Evolutionary conservation across 306 rosid species (phyloP).

Genomic region (Lotus japonicus): DNA sequence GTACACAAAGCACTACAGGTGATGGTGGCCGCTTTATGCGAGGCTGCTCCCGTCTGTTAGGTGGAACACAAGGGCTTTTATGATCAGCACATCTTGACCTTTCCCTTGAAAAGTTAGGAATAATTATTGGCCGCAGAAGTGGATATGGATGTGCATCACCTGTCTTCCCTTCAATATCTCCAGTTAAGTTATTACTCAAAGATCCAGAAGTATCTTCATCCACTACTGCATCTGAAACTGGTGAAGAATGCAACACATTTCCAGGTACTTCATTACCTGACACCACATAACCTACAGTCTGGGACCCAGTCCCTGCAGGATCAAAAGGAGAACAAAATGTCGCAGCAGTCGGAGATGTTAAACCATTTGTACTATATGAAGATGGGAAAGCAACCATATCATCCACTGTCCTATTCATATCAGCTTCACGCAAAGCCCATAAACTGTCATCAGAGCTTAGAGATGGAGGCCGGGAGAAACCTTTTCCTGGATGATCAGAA

Average conservation of each 20-base stretch:
- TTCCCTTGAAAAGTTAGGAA: slow-evolving; percentile 72
- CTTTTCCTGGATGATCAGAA: slow-evolving; percentile 74
- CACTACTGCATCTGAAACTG: slow-evolving; percentile 50
- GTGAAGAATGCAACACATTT: slow-evolving; percentile 65
- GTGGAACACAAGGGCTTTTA: slow-evolving; percentile 85
- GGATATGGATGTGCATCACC: slow-evolving; percentile 76
- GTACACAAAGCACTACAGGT: slow-evolving; percentile 85
- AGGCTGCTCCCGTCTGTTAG: slow-evolving; percentile 78
- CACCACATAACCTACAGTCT: slow-evolving; percentile 68
- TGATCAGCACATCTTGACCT: slow-evolving; percentile 72
- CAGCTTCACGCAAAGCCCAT: slow-evolving; percentile 98
- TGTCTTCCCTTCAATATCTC: slow-evolving; percentile 62
- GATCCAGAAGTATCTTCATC: slow-evolving; percentile 72
- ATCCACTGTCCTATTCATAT: slow-evolving; percentile 90
- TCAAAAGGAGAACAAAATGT: slow-evolving; percentile 84
- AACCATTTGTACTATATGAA: slow-evolving; percentile 77
- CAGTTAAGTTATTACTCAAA: slow-evolving; percentile 43
- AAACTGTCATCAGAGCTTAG: slow-evolving; percentile 95
- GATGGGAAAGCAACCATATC: slow-evolving; percentile 98
- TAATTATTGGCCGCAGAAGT: slow-evolving; percentile 77
- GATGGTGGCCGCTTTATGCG: slow-evolving; percentile 90
- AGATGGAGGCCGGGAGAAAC: slow-evolving; percentile 93
- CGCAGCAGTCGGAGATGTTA: slow-evolving; percentile 88
- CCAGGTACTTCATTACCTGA: slow-evolving; percentile 73
- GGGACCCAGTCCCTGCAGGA: slow-evolving; percentile 66